A percentile compares a stretch with the other conserved stretches of the same genome.
Evolutionary conservation across 2,329 filamentous ascomycete species (phyloP).

Genomic region (Amylocarpus encephaloides): DNA sequence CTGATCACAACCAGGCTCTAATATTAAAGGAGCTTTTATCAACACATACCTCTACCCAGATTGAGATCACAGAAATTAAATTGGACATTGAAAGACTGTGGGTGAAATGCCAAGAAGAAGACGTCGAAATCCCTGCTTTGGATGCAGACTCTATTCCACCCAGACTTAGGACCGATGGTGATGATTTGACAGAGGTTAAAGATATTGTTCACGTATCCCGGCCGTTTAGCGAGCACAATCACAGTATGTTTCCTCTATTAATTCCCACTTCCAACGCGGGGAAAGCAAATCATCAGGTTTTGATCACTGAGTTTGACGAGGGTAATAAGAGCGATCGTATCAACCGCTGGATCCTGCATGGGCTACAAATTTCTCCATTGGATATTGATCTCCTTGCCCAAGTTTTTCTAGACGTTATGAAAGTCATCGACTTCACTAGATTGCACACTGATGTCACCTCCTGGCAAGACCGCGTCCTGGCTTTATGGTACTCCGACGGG

Average conservation of each 20-base stretch:
- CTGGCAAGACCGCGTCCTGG: slow-evolving; percentile 4
- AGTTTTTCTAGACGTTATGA: background rate
- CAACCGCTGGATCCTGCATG: slow-evolving; percentile 13
- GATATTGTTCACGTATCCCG: background rate
- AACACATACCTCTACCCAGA: background rate
- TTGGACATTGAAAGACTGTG: slow-evolving; percentile 6
- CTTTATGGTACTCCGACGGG: slow-evolving; percentile 4
- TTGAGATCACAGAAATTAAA: slow-evolving; percentile 8
- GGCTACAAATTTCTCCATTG: slow-evolving; percentile 9
- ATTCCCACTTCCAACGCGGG: slow-evolving; percentile 1
- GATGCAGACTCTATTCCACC: background rate
- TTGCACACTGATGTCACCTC: slow-evolving; percentile 2
- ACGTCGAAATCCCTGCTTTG: slow-evolving; percentile 8
- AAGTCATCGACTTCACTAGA: slow-evolving; percentile 4
- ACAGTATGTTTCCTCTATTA: slow-evolving; percentile 12
- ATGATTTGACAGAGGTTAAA: too few species aligned
- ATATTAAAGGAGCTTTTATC: slow-evolving; percentile 1
- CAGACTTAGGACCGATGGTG: background rate
- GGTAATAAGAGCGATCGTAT: slow-evolving; percentile 11
- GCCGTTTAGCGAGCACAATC: background rate
- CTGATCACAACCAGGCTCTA: background rate
- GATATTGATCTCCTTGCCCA: slow-evolving; percentile 7
- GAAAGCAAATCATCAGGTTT: background rate
- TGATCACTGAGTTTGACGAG: slow-evolving; percentile 15
- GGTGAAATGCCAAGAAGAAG: slow-evolving; percentile 9